Evolutionary conservation across 1,284 basidiomycete species (phyloP).

Genomic region (Cryptococcus maquisensis): DNA sequence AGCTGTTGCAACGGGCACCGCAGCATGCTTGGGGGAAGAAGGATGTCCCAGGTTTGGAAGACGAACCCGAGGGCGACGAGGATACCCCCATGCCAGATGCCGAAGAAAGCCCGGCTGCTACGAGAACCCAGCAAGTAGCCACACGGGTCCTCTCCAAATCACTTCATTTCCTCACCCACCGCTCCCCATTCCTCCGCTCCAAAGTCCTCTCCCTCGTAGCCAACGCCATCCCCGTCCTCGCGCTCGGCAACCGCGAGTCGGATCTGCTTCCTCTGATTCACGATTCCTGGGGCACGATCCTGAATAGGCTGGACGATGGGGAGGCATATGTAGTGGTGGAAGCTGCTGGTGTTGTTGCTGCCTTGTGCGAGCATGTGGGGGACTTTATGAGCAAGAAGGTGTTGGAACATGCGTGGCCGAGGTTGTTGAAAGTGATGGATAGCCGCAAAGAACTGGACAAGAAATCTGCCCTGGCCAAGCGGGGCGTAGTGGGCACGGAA

Average conservation of each 20-base stretch:
- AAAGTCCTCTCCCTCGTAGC: conserved; percentile 70
- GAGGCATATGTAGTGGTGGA: conserved; percentile 73
- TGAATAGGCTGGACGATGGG: conserved; percentile 69
- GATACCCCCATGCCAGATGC: conserved; percentile 48
- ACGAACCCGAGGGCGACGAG: conserved; percentile 21
- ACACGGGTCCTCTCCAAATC: conserved; percentile 78
- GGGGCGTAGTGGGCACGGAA: conserved; percentile 40
- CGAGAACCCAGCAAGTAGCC: conserved; percentile 68
- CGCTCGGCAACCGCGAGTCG: conserved; percentile 54
- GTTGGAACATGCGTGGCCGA: conserved; percentile 87
- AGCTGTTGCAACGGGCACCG: conserved; percentile 62
- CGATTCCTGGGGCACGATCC: conserved; percentile 79
- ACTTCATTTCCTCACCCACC: conserved; percentile 83
- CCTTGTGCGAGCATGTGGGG: conserved; percentile 64
- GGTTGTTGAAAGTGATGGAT: conserved; percentile 60
- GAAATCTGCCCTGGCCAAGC: conserved; percentile 58
- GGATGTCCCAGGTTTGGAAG: conserved; percentile 27
- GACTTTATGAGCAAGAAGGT: conserved; percentile 76
- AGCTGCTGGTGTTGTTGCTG: conserved; percentile 65
- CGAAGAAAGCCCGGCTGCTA: conserved; percentile 57
- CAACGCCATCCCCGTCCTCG: conserved; percentile 68
- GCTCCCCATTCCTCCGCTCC: conserved; percentile 73
- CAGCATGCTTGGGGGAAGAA: conserved; percentile 45
- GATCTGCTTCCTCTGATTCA: conserved; percentile 77
- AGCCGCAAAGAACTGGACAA: conserved; percentile 60